A percentile compares a stretch with the other conserved stretches of the same genome.
Conservation (phyloP, 2,329 filamentous ascomycete species). For the Epicoccum nigrum region DNA sequence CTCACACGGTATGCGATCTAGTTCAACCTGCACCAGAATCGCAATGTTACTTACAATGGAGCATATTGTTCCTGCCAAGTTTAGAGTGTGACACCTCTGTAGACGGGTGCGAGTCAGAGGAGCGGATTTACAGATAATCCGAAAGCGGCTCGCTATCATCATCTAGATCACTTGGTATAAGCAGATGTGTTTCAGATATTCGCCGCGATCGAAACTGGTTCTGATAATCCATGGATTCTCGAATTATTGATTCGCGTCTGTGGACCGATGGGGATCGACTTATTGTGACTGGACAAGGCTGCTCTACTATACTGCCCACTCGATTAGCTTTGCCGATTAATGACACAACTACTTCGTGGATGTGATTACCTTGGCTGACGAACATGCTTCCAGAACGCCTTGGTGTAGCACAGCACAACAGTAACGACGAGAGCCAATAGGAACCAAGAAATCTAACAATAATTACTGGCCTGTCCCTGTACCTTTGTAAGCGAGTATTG, state of each 20-base stretch:
- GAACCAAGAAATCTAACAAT: not conserved
- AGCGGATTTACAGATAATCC: not conserved
- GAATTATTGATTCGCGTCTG: too few species aligned
- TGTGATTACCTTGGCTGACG: not conserved
- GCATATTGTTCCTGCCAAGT: not conserved
- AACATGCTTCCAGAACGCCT: constrained; percentile 11
- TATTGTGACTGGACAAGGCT: too few species aligned
- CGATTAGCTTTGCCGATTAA: not conserved
- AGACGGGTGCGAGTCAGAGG: not conserved
- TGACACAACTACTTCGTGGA: not conserved
- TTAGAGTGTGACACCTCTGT: not conserved
- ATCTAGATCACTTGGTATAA: not conserved
- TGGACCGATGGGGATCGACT: too few species aligned
- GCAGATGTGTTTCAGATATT: constrained; percentile 11
- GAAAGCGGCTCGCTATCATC: not conserved
- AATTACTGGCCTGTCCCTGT: constrained; percentile 1
- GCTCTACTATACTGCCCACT: too few species aligned
- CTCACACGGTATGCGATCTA: not conserved
- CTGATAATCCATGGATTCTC: not conserved
- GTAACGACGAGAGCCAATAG: constrained; percentile 1
- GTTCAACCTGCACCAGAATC: not conserved
- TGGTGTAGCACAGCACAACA: not conserved
- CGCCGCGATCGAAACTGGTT: not conserved
- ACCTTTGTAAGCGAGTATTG: constrained; percentile 2
- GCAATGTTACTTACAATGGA: not conserved